phyloP scores from a whole-genome alignment of 1,139 yeast genomes.

The Hansenula anomala region DNA sequence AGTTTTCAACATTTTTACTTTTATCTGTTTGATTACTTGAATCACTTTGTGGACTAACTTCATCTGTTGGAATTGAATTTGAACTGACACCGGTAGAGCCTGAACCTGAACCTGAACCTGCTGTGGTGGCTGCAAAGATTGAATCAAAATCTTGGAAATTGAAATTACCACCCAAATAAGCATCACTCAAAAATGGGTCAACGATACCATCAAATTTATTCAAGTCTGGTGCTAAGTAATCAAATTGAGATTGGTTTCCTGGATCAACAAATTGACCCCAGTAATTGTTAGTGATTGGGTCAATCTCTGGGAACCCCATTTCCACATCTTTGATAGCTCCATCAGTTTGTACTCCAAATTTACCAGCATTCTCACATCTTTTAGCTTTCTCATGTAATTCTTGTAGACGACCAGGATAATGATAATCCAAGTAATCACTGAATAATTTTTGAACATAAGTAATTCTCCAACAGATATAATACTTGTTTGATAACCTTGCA shows the following conservation, averaged over 20 bases:
- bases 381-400: slow-evolving; percentile 6
- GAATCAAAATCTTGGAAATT: slow-evolving; percentile 10
- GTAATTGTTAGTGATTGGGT: background rate
- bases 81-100: background rate
- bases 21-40: background rate
- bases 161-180: background rate
- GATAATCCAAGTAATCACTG: slow-evolving; percentile 12
- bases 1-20: background rate
- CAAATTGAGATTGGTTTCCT: slow-evolving; percentile 15
- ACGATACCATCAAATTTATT: slow-evolving; percentile 12
- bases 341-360: no score
- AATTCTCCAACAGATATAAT: slow-evolving; percentile 22
- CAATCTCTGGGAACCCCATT: background rate
- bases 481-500: slow-evolving; percentile 13
- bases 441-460: slow-evolving; percentile 11
- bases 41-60: slow-evolving; percentile 18
- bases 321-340: background rate
- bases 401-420: slow-evolving; percentile 15
- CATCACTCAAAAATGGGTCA: slow-evolving; percentile 19
- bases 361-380: no score
- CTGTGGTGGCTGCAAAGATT: background rate
- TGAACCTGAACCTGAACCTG: background rate
- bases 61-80: slow-evolving; percentile 10
- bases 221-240: slow-evolving; percentile 18
- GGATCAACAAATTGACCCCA: slow-evolving; percentile 16